These are phyloP conservation scores for Colletotrichum scovillei DNA, from an alignment of 2,329 filamentous ascomycete genomes.

Conservation along the genomic window DNA sequence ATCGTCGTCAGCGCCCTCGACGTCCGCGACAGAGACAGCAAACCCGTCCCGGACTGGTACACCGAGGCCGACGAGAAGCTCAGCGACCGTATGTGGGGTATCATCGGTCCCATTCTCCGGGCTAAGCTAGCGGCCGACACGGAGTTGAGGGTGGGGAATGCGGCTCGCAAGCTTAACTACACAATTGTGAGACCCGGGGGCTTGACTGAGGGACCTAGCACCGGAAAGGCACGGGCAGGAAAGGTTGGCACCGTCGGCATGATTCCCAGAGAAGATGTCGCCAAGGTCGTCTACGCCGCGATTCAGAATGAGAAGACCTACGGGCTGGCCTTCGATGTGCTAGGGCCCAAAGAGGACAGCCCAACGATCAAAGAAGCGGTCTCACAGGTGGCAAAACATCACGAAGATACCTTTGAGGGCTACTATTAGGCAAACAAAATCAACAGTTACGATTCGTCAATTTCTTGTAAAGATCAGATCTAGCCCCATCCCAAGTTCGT, in stretches of 20 bases:
- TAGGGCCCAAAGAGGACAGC: slow-evolving; percentile 49
- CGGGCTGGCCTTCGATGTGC: slow-evolving; percentile 55
- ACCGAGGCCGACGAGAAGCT: slow-evolving; percentile 48
- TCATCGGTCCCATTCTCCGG: slow-evolving; percentile 51
- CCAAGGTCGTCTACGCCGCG: slow-evolving; percentile 52
- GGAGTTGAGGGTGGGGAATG: slow-evolving; percentile 51
- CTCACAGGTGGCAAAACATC: slow-evolving; percentile 48
- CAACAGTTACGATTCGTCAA: not conserved
- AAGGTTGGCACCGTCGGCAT: slow-evolving; percentile 49
- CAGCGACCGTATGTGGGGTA: slow-evolving; percentile 50
- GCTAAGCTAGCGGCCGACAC: slow-evolving; percentile 56
- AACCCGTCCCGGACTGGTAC: slow-evolving; percentile 55
- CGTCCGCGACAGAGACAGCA: slow-evolving; percentile 50
- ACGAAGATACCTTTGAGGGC: slow-evolving; percentile 45
- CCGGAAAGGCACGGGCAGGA: slow-evolving; percentile 53
- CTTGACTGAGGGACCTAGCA: slow-evolving; percentile 50
- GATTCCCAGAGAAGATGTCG: slow-evolving; percentile 57
- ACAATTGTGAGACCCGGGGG: slow-evolving; percentile 57
- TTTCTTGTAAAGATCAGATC: too few relatives aligned
- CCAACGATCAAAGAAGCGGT: slow-evolving; percentile 50
- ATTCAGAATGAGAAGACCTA: slow-evolving; percentile 52
- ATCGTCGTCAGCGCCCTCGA: slow-evolving; percentile 58
- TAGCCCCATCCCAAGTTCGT: rapidly evolving
- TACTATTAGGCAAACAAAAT: slow-evolving; percentile 35
- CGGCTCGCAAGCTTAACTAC: slow-evolving; percentile 51